These are phyloP conservation scores for Hamamelis virginiana DNA, from an alignment of 164 flowering plant species.

Conservation along the genomic window DNA sequence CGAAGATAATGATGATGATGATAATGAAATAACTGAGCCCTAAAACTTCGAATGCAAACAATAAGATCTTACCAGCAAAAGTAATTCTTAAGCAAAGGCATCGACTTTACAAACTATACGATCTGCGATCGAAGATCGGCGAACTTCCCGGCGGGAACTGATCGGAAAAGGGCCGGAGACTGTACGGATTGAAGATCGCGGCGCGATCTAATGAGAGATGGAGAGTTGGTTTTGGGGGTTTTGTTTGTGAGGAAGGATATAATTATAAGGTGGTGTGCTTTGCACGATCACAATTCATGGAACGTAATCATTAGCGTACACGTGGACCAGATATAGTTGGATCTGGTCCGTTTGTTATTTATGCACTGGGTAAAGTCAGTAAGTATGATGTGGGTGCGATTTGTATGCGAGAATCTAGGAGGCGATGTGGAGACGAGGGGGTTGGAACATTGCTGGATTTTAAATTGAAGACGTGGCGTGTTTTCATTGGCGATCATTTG, in stretches of 20 bases:
- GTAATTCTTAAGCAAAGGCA: background rate
- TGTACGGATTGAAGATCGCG: conserved; percentile 16
- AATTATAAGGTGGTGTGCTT: conserved; percentile 17
- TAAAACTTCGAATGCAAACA: background rate
- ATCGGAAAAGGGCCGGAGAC: conserved; percentile 13
- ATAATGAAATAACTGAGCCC: background rate
- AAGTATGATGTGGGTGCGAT: background rate
- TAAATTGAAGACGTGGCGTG: too few relatives aligned
- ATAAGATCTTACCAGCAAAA: too few relatives aligned
- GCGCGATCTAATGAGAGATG: conserved; percentile 18
- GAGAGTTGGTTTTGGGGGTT: background rate
- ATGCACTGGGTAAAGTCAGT: background rate
- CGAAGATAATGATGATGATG: too few relatives aligned
- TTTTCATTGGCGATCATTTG: too few relatives aligned
- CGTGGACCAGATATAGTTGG: conserved; percentile 7
- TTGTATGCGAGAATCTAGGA: background rate
- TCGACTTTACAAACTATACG: background rate
- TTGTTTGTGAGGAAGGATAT: conserved; percentile 7
- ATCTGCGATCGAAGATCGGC: background rate
- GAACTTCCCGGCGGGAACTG: background rate
- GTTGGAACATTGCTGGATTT: too few relatives aligned
- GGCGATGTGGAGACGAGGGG: background rate
- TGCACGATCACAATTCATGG: conserved; percentile 19
- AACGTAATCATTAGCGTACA: conserved; percentile 20
- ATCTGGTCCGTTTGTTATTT: background rate